Base-by-base conservation (phyloP, 345 rosid species). In the Gynandropsis gynandra region DNA sequence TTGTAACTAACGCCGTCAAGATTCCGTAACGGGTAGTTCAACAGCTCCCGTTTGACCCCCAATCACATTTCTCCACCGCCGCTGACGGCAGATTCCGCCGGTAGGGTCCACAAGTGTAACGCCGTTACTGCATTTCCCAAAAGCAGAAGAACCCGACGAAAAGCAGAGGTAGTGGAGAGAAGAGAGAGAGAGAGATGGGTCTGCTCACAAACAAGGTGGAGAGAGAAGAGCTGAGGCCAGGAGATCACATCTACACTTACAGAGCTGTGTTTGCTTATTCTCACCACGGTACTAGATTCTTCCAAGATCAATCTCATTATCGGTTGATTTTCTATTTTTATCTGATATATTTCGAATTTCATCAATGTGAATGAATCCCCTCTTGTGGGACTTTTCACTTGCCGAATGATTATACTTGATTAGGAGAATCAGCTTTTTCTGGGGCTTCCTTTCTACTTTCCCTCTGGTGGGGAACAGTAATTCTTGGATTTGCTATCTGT, bases 231-330 rank as follows among this genome's bases (percentile, higher is more conserved):
- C 60, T 92, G 72, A 81, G 67, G 35, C 66, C 97, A 20, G 98
- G 98, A 27, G 95, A 87, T 70, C 97, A 92, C 56, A 81, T 92
- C 74, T 92, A 92, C 76, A 81, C 97, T 73, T 92, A 92, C 79
- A 76, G 95, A 63, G 98, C 94, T 41, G 74, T 92, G 34, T 92
- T 88, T 68, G 59, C 98, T 59, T 88, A 92, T 66, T 88, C 98
- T 68, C 97, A 92, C 63, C 98, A 92, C 29, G 97, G 98, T 92
- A 40, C 46, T 61, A 9, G n/a, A 45, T 35, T 49, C 43, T 42
- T 63, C 27, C 50, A 62, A 34, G 20, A 10, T 65, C 32, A 16
- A 21, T 43, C 6, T n/a, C n/a, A n/a, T n/a, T n/a, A n/a, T n/a
- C n/a, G n/a, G n/a, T n/a, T n/a, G n/a, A n/a, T n/a, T n/a, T n/a